Conservation (phyloP, 805 yeast genomes). For the Teunomyces cretensis region DNA sequence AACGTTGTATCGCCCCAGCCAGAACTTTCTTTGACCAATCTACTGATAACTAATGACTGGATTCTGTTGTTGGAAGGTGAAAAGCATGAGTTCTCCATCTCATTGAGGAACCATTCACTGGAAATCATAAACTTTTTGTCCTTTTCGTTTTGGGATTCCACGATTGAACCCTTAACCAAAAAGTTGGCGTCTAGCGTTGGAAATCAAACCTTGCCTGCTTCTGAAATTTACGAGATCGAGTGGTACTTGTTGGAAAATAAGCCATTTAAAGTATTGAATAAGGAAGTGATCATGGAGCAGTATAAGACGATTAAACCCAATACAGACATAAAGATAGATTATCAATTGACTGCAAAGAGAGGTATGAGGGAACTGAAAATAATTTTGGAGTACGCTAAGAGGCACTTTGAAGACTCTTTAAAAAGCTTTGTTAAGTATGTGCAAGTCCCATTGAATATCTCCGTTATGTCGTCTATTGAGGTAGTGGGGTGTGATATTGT, state of each 20-base stretch:
- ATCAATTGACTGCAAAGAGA: conserved; percentile 68
- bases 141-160: conserved; percentile 70
- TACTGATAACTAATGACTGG: conserved; percentile 62
- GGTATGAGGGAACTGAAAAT: conserved; percentile 68
- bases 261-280: conserved; percentile 55
- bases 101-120: conserved; percentile 56
- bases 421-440: conserved; percentile 50
- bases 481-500: conserved; percentile 73
- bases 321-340: conserved; percentile 45
- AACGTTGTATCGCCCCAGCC: conserved; percentile 58
- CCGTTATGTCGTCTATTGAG: conserved; percentile 73
- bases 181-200: conserved; percentile 38
- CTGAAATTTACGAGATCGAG: conserved; percentile 75
- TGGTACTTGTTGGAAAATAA: conserved; percentile 58
- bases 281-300: conserved; percentile 34
- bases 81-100: conserved; percentile 46
- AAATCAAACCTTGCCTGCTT: conserved; percentile 44
- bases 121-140: conserved; percentile 57
- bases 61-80: conserved; percentile 82
- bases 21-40: conserved; percentile 48
- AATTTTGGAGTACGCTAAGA: conserved; percentile 60
- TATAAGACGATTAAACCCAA: conserved; percentile 40
- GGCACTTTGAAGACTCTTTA: conserved; percentile 12
- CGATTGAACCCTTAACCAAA: conserved; percentile 61
- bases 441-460: conserved; percentile 64